Evolutionary conservation across 495 filamentous ascomycete genomes (phyloP).

Genomic region (Geoglossum glabrum): DNA sequence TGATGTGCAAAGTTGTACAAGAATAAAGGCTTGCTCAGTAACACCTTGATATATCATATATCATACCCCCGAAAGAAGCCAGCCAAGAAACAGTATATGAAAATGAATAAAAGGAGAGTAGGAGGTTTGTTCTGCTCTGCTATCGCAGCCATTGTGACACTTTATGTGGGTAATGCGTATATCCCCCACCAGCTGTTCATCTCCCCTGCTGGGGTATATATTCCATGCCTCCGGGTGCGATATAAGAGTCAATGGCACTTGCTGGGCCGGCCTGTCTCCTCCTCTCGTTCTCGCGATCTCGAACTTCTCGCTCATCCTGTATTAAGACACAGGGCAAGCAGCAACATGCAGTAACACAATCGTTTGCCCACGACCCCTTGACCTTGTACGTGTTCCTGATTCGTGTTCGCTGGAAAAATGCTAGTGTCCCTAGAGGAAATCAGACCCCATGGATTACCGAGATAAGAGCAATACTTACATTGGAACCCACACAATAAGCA

Average conservation of each 20-base stretch:
- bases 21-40: background rate
- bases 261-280: constrained; percentile 1
- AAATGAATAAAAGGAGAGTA: background rate
- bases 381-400: constrained; percentile 13
- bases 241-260: background rate
- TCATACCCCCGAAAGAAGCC: background rate
- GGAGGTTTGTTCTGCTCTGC: background rate
- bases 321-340: constrained; percentile 9
- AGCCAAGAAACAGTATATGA: background rate
- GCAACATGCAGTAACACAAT: constrained; percentile 6
- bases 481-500: constrained; percentile 1
- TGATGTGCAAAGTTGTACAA: background rate
- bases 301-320: constrained; percentile 14
- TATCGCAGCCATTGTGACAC: background rate
- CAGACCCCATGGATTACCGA: background rate
- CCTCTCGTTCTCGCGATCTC: constrained; percentile 8
- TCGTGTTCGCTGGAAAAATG: constrained; percentile 7
- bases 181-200: background rate
- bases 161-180: background rate
- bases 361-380: constrained; percentile 6
- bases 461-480: background rate
- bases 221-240: background rate
- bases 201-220: background rate
- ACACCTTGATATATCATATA: background rate
- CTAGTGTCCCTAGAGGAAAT: constrained; percentile 5